Base-by-base conservation (phyloP, 768 basidiomycete species). In the Naganishia vaughanmartiniae region DNA sequence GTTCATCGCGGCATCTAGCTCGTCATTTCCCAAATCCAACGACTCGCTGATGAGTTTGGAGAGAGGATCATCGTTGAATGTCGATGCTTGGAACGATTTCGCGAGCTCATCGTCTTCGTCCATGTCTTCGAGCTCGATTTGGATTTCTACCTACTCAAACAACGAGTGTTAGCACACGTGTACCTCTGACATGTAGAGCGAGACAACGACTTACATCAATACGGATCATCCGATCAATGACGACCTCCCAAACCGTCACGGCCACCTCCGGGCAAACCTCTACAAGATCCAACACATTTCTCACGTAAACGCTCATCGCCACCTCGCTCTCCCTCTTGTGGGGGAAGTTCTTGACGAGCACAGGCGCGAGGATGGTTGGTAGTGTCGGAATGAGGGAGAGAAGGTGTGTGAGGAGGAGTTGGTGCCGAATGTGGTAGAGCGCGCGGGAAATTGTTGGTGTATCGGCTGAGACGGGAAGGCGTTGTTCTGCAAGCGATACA, bases 201-300 rank as follows among this genome's bases (percentile, higher is more conserved):
- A 26, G 17, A 26, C 14, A 21, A 19, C 30, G 14, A 85, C 91
- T 69, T 76, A 94, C 95, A 80, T 99, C 96, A 70, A 99, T 93
- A 81, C 94, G 89, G 36, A 98, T 89, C 33, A 93, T 90, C n/a
- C 93, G 88, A 80, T 96, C 93, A 28, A 99, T 86, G 39, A 97
- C 91, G 0, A 89, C 89, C 2, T 88, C 89, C 39, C 97, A 83
- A 51, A 97, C 88, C 74, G 88, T 88, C 73, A 93, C 93, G 1
- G 78, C 76, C 26, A 97, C 83, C 78, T 92, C 93, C 0, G 91
- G 88, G 77, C 94, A 97, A 79, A 96, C 98, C 42, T 87, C 86
- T 0, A 89, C 89, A 45, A 97, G 82, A 39, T 87, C 87, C 7
- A 98, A 85, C 19, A 93, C 80, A 79, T 99, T 99, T 54, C 91